Evolutionary conservation across 257 asterid genomes (phyloP), one percentile per base, ranked within the genome.

Genomic region (Rhazya stricta): DNA sequence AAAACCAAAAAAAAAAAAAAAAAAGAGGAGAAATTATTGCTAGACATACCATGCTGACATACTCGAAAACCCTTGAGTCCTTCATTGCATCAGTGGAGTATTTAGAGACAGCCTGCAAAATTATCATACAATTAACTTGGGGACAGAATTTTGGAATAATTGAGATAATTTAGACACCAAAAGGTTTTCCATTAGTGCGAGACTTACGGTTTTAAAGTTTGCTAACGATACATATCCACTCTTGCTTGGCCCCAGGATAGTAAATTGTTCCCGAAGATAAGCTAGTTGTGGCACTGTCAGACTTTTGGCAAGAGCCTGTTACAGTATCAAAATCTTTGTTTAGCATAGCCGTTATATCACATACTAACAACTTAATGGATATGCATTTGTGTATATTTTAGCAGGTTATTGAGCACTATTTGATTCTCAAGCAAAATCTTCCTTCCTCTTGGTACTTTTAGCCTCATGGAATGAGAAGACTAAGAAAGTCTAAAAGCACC

Each of bases 31-130:
- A 53, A 27, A 32, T 12, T 29, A 32, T 23, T 4, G 67, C 51
- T 15, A 77, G 69, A 67, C 71, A 80, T 80, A 95, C 99, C 94
- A 88, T 86, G 78, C 75, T 85, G 65, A 85, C 94, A 76, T 87
- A 95, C 36, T 95, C 99, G 13, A 88, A 50, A 77, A 95, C 97
- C 82, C 98, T 87, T 2, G 99, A 91, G 80, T 95, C 99, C 85
- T 88, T 92, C 90, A 92, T 86, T 43, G 98, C 99, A 77, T 92
- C 96, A 0, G 99, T 95, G 11, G 90, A 83, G 81, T 76, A 77
- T 88, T 83, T 91, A 65, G 86, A 60, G 77, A 88, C 81, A 53
- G 96, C 96, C 99, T 95, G 85, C 79, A 62, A 57, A 53, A 25
- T 68, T 74, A 6, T 27, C 67, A 48, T 57, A 54, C 58, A 51